Percentiles rank a stretch among this genome's conserved stretches.
Evolutionary conservation across 2,329 filamentous ascomycete genomes (phyloP).

Genomic region (Hymenoscyphus scutula): DNA sequence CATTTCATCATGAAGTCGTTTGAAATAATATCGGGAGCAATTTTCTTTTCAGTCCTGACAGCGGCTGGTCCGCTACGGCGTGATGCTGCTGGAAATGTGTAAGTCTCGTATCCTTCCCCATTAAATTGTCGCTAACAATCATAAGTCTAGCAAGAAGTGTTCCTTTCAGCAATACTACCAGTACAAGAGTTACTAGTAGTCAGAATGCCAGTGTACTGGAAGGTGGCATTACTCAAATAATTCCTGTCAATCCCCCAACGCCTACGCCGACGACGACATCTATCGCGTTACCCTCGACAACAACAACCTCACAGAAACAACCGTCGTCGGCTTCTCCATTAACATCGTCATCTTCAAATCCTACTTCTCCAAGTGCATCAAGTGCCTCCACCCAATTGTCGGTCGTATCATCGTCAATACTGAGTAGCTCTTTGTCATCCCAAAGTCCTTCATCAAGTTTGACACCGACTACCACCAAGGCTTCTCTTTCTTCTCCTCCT

Average conservation of each 20-base stretch:
- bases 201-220: background rate
- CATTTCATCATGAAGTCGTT: constrained; percentile 22
- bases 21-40: constrained; percentile 16
- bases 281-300: background rate
- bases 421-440: constrained; percentile 1
- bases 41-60: constrained; percentile 20
- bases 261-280: background rate
- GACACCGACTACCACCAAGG: background rate
- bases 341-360: background rate
- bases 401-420: background rate
- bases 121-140: constrained; percentile 6
- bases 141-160: constrained; percentile 1
- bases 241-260: constrained; percentile 1
- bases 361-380: background rate
- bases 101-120: constrained; percentile 9
- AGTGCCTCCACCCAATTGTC: background rate
- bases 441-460: background rate
- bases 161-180: background rate
- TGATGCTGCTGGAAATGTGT: constrained; percentile 19
- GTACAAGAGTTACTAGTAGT: background rate
- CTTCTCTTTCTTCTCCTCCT: background rate
- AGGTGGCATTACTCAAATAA: background rate
- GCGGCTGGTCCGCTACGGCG: constrained; percentile 28
- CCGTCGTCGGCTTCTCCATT: background rate
- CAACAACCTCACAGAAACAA: background rate